These are phyloP conservation scores for Volvox carteri DNA, from an alignment of 163 green algal species.

Conservation along the genomic window DNA sequence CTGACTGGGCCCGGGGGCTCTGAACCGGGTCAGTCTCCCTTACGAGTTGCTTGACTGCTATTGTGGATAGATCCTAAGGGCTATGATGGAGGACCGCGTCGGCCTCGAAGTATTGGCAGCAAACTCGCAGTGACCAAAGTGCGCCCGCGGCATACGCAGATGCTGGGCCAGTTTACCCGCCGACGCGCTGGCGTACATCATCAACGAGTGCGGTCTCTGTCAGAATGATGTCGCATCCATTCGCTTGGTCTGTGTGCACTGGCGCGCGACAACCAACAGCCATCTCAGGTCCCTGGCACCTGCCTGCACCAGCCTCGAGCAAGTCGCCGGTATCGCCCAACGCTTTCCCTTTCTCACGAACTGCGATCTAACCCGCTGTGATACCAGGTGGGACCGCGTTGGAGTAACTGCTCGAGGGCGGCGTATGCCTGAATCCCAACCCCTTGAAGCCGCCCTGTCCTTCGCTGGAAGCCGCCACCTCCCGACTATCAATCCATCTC, in stretches of 20 bases:
- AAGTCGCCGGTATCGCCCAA: neutral
- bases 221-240: slow-evolving; percentile 14
- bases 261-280: slow-evolving; percentile 8
- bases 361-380: slow-evolving; percentile 39
- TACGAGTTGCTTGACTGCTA: no score
- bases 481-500: neutral
- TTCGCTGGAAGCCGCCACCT: no score
- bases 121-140: neutral
- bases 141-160: slow-evolving; percentile 14
- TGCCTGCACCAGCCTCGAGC: slow-evolving; percentile 32
- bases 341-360: slow-evolving; percentile 47
- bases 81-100: no score
- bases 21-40: no score
- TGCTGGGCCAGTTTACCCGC: slow-evolving; percentile 38
- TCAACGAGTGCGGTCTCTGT: slow-evolving; percentile 14
- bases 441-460: no score
- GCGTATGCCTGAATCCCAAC: no score
- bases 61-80: no score
- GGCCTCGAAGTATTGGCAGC: neutral
- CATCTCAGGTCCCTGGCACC: slow-evolving; percentile 19
- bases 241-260: slow-evolving; percentile 25
- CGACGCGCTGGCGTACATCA: slow-evolving; percentile 14
- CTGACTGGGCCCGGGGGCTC: no score
- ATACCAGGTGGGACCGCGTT: slow-evolving; percentile 29
- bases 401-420: no score